Conservation (phyloP, 2,329 filamentous ascomycete genomes). For the Cladosporium oxysporum region DNA sequence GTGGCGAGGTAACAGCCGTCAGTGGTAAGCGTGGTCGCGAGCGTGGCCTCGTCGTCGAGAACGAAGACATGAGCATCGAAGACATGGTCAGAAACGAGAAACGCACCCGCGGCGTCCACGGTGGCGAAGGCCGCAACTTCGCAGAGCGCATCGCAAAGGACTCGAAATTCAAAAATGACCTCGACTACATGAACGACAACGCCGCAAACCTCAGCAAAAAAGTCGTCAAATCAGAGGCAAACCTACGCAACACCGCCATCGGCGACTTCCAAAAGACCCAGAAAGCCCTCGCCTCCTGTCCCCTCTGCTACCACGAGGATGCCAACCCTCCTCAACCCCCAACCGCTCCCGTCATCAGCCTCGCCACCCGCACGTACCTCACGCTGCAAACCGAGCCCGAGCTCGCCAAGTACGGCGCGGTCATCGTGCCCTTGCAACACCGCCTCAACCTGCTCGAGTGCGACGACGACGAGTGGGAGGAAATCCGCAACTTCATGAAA, state of each 20-base stretch:
- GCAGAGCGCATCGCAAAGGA: constrained; percentile 96
- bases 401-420: constrained; percentile 76
- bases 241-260: constrained; percentile 84
- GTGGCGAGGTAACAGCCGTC: constrained; percentile 74
- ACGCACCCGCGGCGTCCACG: constrained; percentile 69
- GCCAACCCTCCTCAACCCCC: constrained; percentile 56
- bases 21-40: constrained; percentile 81
- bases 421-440: constrained; percentile 87
- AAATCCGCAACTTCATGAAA: constrained; percentile 99
- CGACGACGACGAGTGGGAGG: constrained; percentile 99
- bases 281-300: constrained; percentile 80
- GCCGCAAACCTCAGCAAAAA: constrained; percentile 83
- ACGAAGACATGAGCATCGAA: constrained; percentile 92
- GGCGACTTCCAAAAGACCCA: constrained; percentile 88
- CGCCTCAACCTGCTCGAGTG: constrained; percentile 91
- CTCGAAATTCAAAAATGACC: constrained; percentile 82
- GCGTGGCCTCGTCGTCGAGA: constrained; percentile 81
- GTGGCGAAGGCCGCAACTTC: constrained; percentile 74
- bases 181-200: constrained; percentile 98
- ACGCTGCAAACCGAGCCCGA: constrained; percentile 90
- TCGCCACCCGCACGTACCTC: constrained; percentile 82
- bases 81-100: constrained; percentile 97
- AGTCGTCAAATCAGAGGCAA: constrained; percentile 83
- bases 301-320: constrained; percentile 91
- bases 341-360: constrained; percentile 78